Evolutionary conservation across 495 filamentous ascomycete genomes (phyloP).

Genomic region (Aspergillus taichungensis): DNA sequence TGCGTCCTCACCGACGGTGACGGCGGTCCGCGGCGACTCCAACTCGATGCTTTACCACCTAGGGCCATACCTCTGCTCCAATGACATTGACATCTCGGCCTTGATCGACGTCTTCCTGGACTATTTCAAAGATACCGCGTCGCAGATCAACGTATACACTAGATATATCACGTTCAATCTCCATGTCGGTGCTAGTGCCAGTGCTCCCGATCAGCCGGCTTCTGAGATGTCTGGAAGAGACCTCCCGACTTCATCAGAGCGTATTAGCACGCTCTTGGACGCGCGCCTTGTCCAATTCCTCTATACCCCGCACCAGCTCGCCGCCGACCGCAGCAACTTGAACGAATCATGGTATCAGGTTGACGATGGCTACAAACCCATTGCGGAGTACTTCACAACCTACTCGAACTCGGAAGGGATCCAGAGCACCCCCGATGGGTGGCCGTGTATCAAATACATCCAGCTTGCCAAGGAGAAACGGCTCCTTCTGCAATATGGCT

Average conservation of each 20-base stretch:
- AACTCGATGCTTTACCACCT: slow-evolving; percentile 36
- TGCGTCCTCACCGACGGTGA: slow-evolving; percentile 13
- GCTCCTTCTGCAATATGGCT: slow-evolving; percentile 45
- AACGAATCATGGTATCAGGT: slow-evolving; percentile 52
- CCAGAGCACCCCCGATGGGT: slow-evolving; percentile 51
- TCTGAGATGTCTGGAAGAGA: slow-evolving; percentile 19
- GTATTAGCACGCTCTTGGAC: slow-evolving; percentile 27
- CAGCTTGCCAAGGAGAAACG: slow-evolving; percentile 42
- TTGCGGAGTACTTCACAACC: slow-evolving; percentile 44
- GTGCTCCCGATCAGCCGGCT: slow-evolving; percentile 29
- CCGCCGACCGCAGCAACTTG: slow-evolving; percentile 42
- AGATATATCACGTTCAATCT: slow-evolving; percentile 49
- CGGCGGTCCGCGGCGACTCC: slow-evolving; percentile 20
- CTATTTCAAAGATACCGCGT: slow-evolving; percentile 40
- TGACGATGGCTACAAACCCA: slow-evolving; percentile 33
- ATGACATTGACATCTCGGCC: slow-evolving; percentile 35
- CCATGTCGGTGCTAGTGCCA: slow-evolving; percentile 43
- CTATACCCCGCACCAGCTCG: slow-evolving; percentile 43
- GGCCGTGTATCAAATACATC: slow-evolving; percentile 50
- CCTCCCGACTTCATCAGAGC: slow-evolving; percentile 26
- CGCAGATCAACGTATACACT: slow-evolving; percentile 35
- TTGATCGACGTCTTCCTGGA: slow-evolving; percentile 38
- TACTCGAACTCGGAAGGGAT: slow-evolving; percentile 21
- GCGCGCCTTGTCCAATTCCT: slow-evolving; percentile 38
- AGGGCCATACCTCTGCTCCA: slow-evolving; percentile 50